Conservation (phyloP, 208 protist species). For the Acanthamoeba culbertsoni region DNA sequence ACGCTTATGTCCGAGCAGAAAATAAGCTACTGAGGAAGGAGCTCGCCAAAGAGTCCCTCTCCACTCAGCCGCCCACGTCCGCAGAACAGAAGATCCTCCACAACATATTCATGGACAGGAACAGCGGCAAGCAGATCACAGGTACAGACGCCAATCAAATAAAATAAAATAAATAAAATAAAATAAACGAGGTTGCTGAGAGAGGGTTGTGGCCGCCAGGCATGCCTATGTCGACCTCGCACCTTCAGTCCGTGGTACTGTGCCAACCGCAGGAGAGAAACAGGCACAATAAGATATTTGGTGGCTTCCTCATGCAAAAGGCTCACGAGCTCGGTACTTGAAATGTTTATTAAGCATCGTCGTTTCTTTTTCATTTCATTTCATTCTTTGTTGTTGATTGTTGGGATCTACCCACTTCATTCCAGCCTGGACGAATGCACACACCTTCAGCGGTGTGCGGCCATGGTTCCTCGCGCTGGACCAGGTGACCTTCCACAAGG, state of each 20-base stretch:
- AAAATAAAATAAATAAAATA: no score
- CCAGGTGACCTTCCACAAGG: slow-evolving; percentile 60
- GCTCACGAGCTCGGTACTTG: slow-evolving; percentile 56
- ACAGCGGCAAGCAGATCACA: not conserved
- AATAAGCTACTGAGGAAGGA: slow-evolving; percentile 31
- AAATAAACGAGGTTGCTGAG: no score
- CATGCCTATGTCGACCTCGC: not conserved
- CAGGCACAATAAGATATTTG: slow-evolving; percentile 62
- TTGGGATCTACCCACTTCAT: not conserved
- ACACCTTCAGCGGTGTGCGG: slow-evolving; percentile 5
- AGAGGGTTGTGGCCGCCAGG: not conserved
- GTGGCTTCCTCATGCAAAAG: slow-evolving; percentile 65
- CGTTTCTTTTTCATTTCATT: not conserved
- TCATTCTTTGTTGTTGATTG: not conserved
- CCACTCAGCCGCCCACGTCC: slow-evolving; percentile 7
- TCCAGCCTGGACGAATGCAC: slow-evolving; percentile 52
- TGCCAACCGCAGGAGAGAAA: slow-evolving; percentile 58
- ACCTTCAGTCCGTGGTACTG: slow-evolving; percentile 37
- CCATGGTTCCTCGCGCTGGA: slow-evolving; percentile 64
- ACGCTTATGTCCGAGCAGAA: not conserved
- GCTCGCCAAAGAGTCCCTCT: slow-evolving; percentile 15
- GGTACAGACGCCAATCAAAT: no score
- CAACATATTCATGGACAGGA: slow-evolving; percentile 5
- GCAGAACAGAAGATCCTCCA: slow-evolving; percentile 51
- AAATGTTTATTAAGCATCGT: not conserved